These are phyloP conservation scores for Phytophthora boehmeriae DNA, from an alignment of 352 stramenopile species.

Conservation along the genomic window DNA sequence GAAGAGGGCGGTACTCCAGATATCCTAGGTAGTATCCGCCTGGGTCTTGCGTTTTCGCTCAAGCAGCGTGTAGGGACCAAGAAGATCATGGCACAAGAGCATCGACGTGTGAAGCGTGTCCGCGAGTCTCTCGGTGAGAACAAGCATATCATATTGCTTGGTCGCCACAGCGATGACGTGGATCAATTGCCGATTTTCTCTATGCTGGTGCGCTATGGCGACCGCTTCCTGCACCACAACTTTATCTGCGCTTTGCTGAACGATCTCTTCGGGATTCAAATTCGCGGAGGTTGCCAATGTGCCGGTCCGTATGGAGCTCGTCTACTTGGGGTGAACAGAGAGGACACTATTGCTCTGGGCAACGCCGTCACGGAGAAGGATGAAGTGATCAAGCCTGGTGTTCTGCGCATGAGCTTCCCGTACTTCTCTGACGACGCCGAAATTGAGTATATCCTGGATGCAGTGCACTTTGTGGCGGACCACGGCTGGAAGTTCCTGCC, in stretches of 20 bases:
- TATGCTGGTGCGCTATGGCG: constrained; percentile 91
- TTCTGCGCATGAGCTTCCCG: constrained; percentile 93
- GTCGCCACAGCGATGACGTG: constrained; percentile 43
- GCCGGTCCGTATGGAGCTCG: constrained; percentile 93
- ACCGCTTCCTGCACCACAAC: constrained; percentile 98
- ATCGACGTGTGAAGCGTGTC: constrained; percentile 42
- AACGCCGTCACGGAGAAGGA: constrained; percentile 86
- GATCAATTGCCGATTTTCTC: constrained; percentile 93
- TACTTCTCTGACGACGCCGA: constrained; percentile 86
- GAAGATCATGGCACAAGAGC: constrained; percentile 63
- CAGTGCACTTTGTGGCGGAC: constrained; percentile 92
- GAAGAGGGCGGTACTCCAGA: constrained; percentile 98
- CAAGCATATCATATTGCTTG: constrained; percentile 88
- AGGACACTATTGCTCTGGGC: constrained; percentile 75
- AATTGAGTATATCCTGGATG: constrained; percentile 93
- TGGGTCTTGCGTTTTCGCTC: constrained; percentile 92
- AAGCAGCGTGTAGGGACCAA: constrained; percentile 76
- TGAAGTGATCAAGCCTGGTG: constrained; percentile 95
- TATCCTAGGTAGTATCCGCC: constrained; percentile 93
- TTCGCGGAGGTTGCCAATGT: constrained; percentile 71
- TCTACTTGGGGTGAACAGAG: constrained; percentile 90
- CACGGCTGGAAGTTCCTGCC: constrained; percentile 94
- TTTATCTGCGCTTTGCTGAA: constrained; percentile 98
- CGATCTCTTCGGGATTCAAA: constrained; percentile 97
- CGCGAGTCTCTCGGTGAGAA: constrained; percentile 49